A percentile compares a stretch with the other conserved stretches of the same genome.
phyloP scores from a whole-genome alignment of 345 rosid species.

The Tarenaya hassleriana region DNA sequence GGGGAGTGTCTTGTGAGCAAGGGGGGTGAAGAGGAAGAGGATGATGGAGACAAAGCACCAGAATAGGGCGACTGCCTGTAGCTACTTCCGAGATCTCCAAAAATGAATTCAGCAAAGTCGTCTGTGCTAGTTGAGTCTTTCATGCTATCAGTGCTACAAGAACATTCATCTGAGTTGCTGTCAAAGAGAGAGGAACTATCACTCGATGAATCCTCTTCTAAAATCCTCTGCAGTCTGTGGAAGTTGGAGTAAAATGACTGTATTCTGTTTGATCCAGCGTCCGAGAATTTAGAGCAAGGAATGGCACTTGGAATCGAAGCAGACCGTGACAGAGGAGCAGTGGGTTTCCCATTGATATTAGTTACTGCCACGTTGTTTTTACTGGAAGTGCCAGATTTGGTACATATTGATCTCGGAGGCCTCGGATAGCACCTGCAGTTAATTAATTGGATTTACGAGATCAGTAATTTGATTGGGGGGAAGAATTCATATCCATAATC shows the following conservation, averaged over 20 bases:
- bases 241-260: slow-evolving; percentile 61
- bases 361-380: slow-evolving; percentile 28
- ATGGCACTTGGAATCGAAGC: slow-evolving; percentile 23
- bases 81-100: slow-evolving; percentile 48
- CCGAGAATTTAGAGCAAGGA: slow-evolving; percentile 30
- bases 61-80: slow-evolving; percentile 48
- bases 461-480: slow-evolving; percentile 13
- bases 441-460: slow-evolving; percentile 4
- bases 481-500: neutral
- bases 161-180: slow-evolving; percentile 82
- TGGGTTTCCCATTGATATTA: slow-evolving; percentile 29
- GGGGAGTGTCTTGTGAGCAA: slow-evolving; percentile 37
- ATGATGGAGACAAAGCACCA: slow-evolving; percentile 49
- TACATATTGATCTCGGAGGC: slow-evolving; percentile 49
- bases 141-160: slow-evolving; percentile 80
- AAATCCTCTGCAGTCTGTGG: slow-evolving; percentile 50
- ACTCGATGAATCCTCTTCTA: slow-evolving; percentile 79
- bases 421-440: slow-evolving; percentile 61
- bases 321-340: slow-evolving; percentile 28
- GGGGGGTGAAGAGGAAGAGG: slow-evolving; percentile 57
- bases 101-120: slow-evolving; percentile 63
- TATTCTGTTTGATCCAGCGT: slow-evolving; percentile 35
- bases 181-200: slow-evolving; percentile 78
- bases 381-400: slow-evolving; percentile 21
- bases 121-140: slow-evolving; percentile 60